Base-by-base conservation (phyloP, 768 basidiomycete genomes). In the Suillus occidentalis region DNA sequence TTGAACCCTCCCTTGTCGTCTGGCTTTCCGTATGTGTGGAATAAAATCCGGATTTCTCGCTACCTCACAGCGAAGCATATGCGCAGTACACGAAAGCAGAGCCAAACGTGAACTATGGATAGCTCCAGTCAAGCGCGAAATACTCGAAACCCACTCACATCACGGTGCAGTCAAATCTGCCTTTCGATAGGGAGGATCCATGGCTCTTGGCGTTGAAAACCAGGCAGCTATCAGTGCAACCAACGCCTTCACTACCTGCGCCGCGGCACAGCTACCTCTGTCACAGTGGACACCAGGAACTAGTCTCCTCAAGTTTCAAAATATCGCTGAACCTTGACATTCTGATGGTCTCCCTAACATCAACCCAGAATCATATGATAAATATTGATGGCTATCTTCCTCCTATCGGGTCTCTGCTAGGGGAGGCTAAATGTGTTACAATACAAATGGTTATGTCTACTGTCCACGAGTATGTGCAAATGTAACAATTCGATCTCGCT, bases 401-500 rank as follows among this genome's bases (percentile, higher is more conserved):
- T 50, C 25, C 25, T 59, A 59, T 59, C 5, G 28, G 25, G n/a
- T 47, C 9, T 47, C 9, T 47, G n/a, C 45, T 22, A 47, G 10
- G 10, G n/a, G 1, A 52, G 28, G 16, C 28, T 31, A 31, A 31
- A 52, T 4, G 25, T 28, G 25, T 28, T 31, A 31, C 31, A 4
- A 9, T 52, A 25, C 25, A 25, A 22, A 25, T 49, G 22, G 22
- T 6, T 49, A 25, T 49, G 6, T 28, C 16, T 52, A 52, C 14
- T 25, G 50, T 52, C 13, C 52, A 20, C 31, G 31, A 20, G 61
- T 22, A 10, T 25, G 53, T 42, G 49, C 56, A 65, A 66, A 66
- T 4, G 57, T 43, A 56, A 60, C 58, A 53, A 49, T 53, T 53
- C 58, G 50, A n/a, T 60, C 66, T 40, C 58, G 42, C 13, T 34